Conservation (phyloP, 2,329 filamentous ascomycete genomes). For the Fusarium heterosporum region DNA sequence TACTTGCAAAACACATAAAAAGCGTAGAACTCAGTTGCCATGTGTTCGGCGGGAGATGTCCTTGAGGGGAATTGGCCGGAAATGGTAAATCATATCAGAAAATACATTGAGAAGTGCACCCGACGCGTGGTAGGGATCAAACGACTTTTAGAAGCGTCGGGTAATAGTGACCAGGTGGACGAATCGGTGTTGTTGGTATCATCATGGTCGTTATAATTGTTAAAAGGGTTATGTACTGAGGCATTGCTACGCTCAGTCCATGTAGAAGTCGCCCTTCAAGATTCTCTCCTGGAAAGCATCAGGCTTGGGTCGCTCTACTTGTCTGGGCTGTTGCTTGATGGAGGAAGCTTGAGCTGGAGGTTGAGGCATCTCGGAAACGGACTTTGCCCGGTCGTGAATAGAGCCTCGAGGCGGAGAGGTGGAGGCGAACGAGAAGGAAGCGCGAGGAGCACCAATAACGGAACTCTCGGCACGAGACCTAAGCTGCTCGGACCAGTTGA, state of each 20-base stretch:
- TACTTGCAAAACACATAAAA: slow-evolving; percentile 35
- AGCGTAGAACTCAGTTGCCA: slow-evolving; percentile 26
- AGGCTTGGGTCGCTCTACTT: slow-evolving; percentile 72
- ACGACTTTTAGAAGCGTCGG: slow-evolving; percentile 28
- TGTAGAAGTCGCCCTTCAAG: slow-evolving; percentile 96
- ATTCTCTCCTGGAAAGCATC: slow-evolving; percentile 98
- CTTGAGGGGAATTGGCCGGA: slow-evolving; percentile 25
- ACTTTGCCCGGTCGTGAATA: slow-evolving; percentile 75
- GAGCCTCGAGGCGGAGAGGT: slow-evolving; percentile 53
- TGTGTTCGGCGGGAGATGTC: slow-evolving; percentile 36
- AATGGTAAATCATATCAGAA: slow-evolving; percentile 24
- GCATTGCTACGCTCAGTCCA: slow-evolving; percentile 75
- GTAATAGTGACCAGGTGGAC: slow-evolving; percentile 20
- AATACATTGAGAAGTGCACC: slow-evolving; percentile 25
- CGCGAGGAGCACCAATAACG: slow-evolving; percentile 66
- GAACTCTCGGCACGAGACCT: slow-evolving; percentile 90
- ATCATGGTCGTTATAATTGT: slow-evolving; percentile 40
- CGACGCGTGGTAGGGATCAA: slow-evolving; percentile 11
- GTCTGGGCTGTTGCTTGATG: slow-evolving; percentile 53
- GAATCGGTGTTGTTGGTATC: slow-evolving; percentile 30
- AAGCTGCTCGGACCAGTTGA: slow-evolving; percentile 97
- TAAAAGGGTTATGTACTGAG: slow-evolving; percentile 20
- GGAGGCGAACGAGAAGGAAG: slow-evolving; percentile 69
- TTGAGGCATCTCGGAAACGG: slow-evolving; percentile 72
- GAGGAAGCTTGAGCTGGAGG: slow-evolving; percentile 65